These are phyloP conservation scores for Lactarius quietus DNA, from an alignment of 768 basidiomycete genomes.

Conservation along the genomic window DNA sequence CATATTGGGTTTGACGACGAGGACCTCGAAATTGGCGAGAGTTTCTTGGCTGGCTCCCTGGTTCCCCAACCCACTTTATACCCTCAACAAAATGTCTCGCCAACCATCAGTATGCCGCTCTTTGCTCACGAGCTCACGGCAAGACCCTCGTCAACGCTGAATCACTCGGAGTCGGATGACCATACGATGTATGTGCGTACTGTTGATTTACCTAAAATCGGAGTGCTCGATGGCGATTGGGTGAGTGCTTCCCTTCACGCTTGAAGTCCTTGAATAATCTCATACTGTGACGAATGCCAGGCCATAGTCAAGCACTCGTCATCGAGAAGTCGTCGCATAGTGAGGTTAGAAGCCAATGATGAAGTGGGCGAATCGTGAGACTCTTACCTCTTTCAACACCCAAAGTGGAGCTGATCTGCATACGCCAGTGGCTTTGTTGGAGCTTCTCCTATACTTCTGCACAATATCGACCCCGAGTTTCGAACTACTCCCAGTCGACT, in stretches of 20 bases:
- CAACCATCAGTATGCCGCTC: constrained; percentile 21
- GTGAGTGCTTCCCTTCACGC: constrained; percentile 39
- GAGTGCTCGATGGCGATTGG: constrained; percentile 76
- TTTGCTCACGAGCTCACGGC: constrained; percentile 29
- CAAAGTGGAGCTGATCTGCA: not conserved
- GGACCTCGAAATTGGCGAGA: constrained; percentile 65
- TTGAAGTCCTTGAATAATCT: not conserved
- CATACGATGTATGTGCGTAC: constrained; percentile 59
- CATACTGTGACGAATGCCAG: constrained; percentile 35
- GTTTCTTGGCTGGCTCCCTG: constrained; percentile 45
- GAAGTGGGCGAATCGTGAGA: constrained; percentile 37
- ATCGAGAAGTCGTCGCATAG: constrained; percentile 43
- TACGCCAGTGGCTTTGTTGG: constrained; percentile 38
- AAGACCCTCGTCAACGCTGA: constrained; percentile 34
- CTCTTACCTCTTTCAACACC: not conserved
- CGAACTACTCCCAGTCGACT: constrained; percentile 30
- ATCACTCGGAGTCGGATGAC: constrained; percentile 43
- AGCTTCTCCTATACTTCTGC: constrained; percentile 50
- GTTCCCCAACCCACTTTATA: constrained; percentile 23
- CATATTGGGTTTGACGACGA: constrained; percentile 23
- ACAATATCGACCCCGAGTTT: constrained; percentile 44
- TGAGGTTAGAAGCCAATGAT: constrained; percentile 55
- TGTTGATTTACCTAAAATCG: constrained; percentile 59
- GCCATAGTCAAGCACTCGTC: constrained; percentile 39
- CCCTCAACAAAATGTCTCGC: constrained; percentile 5